Evolutionary conservation across 163 green algal genomes (phyloP).

Genomic region (Chlorella variabilis): DNA sequence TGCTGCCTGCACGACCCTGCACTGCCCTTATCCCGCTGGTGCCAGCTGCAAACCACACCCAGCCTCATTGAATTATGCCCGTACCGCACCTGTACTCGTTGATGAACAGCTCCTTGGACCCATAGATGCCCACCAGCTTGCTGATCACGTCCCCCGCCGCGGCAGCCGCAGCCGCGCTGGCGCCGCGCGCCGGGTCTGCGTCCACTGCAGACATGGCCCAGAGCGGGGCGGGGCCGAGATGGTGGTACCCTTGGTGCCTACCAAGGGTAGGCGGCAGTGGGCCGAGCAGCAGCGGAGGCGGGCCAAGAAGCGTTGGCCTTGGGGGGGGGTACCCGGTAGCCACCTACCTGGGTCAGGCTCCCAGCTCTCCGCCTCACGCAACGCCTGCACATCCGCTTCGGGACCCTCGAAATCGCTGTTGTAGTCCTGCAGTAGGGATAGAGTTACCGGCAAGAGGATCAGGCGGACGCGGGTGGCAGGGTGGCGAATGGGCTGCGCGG

Average conservation of each 20-base stretch:
- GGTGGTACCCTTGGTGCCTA: too few species aligned
- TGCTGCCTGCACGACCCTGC: too few species aligned
- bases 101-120: constrained; percentile 88
- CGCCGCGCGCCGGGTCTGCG: constrained; percentile 25
- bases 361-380: constrained; percentile 67
- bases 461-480: neutral
- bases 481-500: neutral
- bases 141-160: constrained; percentile 66
- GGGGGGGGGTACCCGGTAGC: neutral
- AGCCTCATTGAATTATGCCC: neutral
- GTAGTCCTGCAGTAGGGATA: constrained; percentile 37
- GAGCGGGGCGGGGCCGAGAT: neutral
- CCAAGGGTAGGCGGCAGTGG: too few species aligned
- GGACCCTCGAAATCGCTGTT: constrained; percentile 60
- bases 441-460: neutral
- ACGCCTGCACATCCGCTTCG: constrained; percentile 61
- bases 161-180: neutral
- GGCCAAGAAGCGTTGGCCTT: too few species aligned
- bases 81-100: constrained; percentile 78
- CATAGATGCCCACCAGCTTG: constrained; percentile 90
- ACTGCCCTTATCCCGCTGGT: too few species aligned
- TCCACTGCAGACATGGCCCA: constrained; percentile 43
- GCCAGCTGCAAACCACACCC: too few species aligned
- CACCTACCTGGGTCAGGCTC: constrained; percentile 61
- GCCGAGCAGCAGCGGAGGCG: neutral